A percentile compares a stretch with the other conserved stretches of the same genome.
Evolutionary conservation across 2,329 filamentous ascomycete genomes (phyloP).

Genomic region (Monascus ruber): DNA sequence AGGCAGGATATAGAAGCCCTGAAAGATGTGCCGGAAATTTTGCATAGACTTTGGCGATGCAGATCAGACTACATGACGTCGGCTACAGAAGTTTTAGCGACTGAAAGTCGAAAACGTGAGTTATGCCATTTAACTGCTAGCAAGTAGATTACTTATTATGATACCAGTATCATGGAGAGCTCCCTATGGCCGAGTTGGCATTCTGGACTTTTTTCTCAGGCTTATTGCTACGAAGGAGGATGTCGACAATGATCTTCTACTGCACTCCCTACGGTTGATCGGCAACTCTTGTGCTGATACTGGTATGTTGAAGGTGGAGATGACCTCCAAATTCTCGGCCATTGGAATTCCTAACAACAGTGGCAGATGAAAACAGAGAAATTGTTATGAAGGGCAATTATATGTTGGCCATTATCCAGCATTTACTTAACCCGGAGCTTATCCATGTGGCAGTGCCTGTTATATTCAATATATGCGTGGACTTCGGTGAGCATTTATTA

Average conservation of each 20-base stretch:
- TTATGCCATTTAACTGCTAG: conserved; percentile 2
- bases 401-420: conserved; percentile 25
- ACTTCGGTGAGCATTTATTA: conserved; percentile 24
- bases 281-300: conserved; percentile 38
- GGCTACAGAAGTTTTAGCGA: conserved; percentile 28
- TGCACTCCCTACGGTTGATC: conserved; percentile 31
- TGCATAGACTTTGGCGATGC: conserved; percentile 27
- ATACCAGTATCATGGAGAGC: conserved; percentile 27
- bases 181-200: conserved; percentile 27
- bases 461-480: conserved; percentile 35
- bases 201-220: conserved; percentile 32
- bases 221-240: conserved; percentile 22
- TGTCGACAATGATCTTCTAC: conserved; percentile 19
- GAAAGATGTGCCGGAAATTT: conserved; percentile 14
- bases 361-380: neutral
- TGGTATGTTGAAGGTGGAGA: conserved; percentile 13
- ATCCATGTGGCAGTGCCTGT: conserved; percentile 32
- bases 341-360: no score
- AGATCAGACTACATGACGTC: conserved; percentile 23
- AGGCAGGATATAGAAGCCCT: conserved; percentile 12
- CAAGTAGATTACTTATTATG: conserved; percentile 4
- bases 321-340: no score
- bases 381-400: conserved; percentile 29
- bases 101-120: conserved; percentile 34
- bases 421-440: conserved; percentile 23